Conservation (phyloP, 2,329 filamentous ascomycete species). For the Trichophyton equinum region DNA sequence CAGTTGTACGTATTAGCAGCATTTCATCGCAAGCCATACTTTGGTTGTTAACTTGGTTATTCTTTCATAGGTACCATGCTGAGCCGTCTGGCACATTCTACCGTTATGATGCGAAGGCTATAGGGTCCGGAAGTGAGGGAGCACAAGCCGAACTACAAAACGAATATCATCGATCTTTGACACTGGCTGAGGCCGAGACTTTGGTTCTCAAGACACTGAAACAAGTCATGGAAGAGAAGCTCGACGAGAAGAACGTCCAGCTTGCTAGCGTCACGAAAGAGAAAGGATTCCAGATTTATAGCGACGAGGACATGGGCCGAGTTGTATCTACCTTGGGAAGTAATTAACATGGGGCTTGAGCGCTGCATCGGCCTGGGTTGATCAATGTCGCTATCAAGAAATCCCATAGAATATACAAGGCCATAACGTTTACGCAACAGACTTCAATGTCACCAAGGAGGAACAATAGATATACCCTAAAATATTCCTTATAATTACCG, state of each 20-base stretch:
- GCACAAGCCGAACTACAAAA: conserved; percentile 97
- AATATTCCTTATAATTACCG: too few relatives aligned
- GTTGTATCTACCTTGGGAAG: conserved; percentile 61
- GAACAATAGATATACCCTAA: too few relatives aligned
- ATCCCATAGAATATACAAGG: background rate
- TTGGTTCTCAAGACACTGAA: conserved; percentile 95
- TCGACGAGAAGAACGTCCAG: conserved; percentile 97
- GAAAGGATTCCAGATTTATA: conserved; percentile 96
- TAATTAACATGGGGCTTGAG: conserved; percentile 22
- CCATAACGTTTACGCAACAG: background rate
- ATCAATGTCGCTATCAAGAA: background rate
- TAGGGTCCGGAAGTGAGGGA: conserved; percentile 92
- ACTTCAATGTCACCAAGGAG: too few relatives aligned
- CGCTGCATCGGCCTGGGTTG: background rate
- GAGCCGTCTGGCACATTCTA: conserved; percentile 98
- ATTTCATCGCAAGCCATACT: background rate
- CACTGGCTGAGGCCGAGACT: conserved; percentile 83
- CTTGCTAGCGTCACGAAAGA: conserved; percentile 95
- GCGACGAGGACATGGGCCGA: conserved; percentile 88
- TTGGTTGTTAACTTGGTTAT: background rate
- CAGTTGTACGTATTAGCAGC: conserved; percentile 49
- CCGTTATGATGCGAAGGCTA: conserved; percentile 97
- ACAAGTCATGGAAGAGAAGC: conserved; percentile 99
- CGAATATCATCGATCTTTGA: conserved; percentile 96
- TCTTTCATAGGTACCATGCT: conserved; percentile 61